Conservation (phyloP, 495 filamentous ascomycete genomes). For the Xylaria sp. region DNA sequence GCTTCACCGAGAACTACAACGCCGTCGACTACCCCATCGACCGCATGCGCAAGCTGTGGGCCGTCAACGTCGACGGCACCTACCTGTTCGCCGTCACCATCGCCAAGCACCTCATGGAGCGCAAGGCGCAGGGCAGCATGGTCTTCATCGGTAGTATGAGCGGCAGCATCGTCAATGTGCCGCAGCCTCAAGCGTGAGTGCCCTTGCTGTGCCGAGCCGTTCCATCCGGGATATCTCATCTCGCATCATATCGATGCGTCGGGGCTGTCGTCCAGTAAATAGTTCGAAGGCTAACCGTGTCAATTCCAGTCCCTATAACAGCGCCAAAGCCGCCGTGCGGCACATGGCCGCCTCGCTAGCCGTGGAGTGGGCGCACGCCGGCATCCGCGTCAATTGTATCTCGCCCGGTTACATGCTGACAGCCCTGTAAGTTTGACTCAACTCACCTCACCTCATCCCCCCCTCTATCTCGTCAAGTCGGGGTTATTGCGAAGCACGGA, state of each 20-base stretch:
- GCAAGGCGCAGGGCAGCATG: slow-evolving; percentile 79
- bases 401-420: slow-evolving; percentile 95
- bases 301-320: slow-evolving; percentile 74
- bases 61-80: slow-evolving; percentile 93
- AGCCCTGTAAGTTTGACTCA: slow-evolving; percentile 71
- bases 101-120: slow-evolving; percentile 87
- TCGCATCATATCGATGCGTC: not conserved
- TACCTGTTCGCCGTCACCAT: slow-evolving; percentile 86
- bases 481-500: too few relatives aligned
- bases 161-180: slow-evolving; percentile 89
- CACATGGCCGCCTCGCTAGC: slow-evolving; percentile 81
- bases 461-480: not conserved
- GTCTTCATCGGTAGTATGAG: slow-evolving; percentile 97
- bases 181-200: slow-evolving; percentile 81
- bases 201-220: not conserved
- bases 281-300: slow-evolving; percentile 26
- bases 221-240: not conserved
- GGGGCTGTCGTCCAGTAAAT: not conserved
- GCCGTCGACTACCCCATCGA: slow-evolving; percentile 88
- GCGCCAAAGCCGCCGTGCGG: slow-evolving; percentile 85
- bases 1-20: slow-evolving; percentile 95
- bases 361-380: slow-evolving; percentile 86
- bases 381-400: slow-evolving; percentile 91
- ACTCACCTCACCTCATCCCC: slow-evolving; percentile 1
- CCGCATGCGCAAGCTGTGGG: slow-evolving; percentile 89